phyloP scores from a whole-genome alignment of 1,139 yeast species.

The Suhomyces yuchorum region DNA sequence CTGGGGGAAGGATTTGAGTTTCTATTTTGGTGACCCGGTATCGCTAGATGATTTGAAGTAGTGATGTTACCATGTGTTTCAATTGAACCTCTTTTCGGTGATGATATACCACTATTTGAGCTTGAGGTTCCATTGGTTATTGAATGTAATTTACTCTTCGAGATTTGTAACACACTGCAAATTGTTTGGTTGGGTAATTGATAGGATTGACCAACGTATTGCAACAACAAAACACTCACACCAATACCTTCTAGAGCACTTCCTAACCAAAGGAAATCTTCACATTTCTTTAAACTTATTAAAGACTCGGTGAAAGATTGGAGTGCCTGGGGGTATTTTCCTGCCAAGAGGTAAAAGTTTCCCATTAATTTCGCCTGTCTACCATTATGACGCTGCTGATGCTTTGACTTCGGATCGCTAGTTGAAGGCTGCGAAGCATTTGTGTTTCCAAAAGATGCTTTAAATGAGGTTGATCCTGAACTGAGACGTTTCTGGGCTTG shows the following conservation, averaged over 20 bases:
- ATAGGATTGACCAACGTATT: constrained; percentile 59
- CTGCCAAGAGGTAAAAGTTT: constrained; percentile 75
- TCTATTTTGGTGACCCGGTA: constrained; percentile 1
- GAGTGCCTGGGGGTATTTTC: constrained; percentile 72
- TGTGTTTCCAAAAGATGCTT: constrained; percentile 29
- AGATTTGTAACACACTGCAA: constrained; percentile 27
- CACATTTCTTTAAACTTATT: constrained; percentile 55
- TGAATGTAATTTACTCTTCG: constrained; percentile 28
- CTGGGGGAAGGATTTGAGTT: constrained; percentile 32
- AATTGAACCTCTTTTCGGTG: constrained; percentile 23
- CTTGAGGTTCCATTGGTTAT: constrained; percentile 18
- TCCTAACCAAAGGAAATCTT: constrained; percentile 86
- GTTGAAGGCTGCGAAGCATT: constrained; percentile 10
- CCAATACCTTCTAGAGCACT: constrained; percentile 82
- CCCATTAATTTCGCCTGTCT: constrained; percentile 77
- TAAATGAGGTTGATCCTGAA: constrained; percentile 42
- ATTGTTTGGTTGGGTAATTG: constrained; percentile 51
- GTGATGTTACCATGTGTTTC: constrained; percentile 16
- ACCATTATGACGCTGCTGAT: constrained; percentile 52
- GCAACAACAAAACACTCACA: constrained; percentile 61
- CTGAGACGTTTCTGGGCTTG: constrained; percentile 50
- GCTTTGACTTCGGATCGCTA: constrained; percentile 30
- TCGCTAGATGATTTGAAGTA: constrained; percentile 4
- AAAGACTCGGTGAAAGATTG: constrained; percentile 74
- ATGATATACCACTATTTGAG: constrained; percentile 11